Evolutionary conservation across 768 basidiomycete species (phyloP).

Genomic region (Russula virescens): DNA sequence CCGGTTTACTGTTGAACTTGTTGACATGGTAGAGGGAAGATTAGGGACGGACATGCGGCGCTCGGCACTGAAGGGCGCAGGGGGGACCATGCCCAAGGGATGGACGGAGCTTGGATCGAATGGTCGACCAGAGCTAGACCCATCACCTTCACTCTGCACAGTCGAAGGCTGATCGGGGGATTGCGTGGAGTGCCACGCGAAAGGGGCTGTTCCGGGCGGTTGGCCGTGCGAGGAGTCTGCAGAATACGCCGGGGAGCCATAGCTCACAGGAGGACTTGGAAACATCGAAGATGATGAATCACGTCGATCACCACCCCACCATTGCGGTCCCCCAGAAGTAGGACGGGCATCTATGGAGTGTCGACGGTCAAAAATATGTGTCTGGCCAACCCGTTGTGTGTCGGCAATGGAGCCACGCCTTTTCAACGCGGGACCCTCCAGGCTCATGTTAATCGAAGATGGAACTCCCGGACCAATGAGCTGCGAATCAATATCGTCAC

Average conservation of each 20-base stretch:
- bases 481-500: constrained; percentile 62
- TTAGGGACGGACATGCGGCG: constrained; percentile 67
- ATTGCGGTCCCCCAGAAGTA: constrained; percentile 34
- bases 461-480: constrained; percentile 64
- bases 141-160: constrained; percentile 25
- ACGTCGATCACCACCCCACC: constrained; percentile 64
- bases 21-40: constrained; percentile 41
- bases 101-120: constrained; percentile 41
- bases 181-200: constrained; percentile 61
- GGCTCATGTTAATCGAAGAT: constrained; percentile 51
- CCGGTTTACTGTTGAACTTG: constrained; percentile 42
- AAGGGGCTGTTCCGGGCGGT: constrained; percentile 57
- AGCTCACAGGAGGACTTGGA: constrained; percentile 51
- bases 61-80: constrained; percentile 54
- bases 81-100: constrained; percentile 44
- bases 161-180: constrained; percentile 35
- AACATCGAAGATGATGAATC: constrained; percentile 70
- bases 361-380: constrained; percentile 73
- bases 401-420: constrained; percentile 82
- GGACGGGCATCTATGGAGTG: constrained; percentile 66
- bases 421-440: constrained; percentile 68
- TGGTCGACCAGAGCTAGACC: constrained; percentile 34
- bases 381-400: constrained; percentile 65
- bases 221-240: constrained; percentile 61
- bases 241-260: constrained; percentile 52